A percentile compares a stretch with the other conserved stretches of the same genome.
phyloP scores from a whole-genome alignment of 1,139 yeast genomes.

The Nakaseomyces sp. region DNA sequence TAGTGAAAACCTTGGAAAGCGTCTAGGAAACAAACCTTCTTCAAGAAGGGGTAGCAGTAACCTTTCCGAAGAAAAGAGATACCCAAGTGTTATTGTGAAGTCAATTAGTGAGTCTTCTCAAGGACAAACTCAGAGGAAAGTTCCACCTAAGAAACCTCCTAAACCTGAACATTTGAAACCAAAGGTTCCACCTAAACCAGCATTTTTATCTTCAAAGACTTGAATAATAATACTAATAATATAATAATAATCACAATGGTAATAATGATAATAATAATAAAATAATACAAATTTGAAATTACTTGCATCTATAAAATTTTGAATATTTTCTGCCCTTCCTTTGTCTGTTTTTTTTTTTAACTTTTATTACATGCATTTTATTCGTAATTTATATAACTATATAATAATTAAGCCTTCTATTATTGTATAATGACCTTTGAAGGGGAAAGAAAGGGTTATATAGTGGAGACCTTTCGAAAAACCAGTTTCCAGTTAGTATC shows the following conservation, averaged over 20 bases:
- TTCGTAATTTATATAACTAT: not conserved
- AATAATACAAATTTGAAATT: not conserved
- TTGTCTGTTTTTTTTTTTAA: not conserved
- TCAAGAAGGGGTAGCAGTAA: slow-evolving; percentile 6
- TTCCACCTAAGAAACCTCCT: slow-evolving; percentile 16
- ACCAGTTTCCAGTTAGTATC: not conserved
- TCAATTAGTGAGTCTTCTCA: not conserved
- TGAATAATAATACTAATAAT: slow-evolving; percentile 2
- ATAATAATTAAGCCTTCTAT: too few species aligned
- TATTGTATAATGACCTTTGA: too few species aligned
- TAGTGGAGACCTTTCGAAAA: not conserved
- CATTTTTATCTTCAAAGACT: slow-evolving; percentile 17
- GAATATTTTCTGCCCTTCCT: not conserved
- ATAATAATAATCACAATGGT: too few species aligned
- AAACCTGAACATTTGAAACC: slow-evolving; percentile 24
- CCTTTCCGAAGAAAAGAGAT: slow-evolving; percentile 6
- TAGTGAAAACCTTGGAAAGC: slow-evolving; percentile 1
- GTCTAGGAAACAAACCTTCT: slow-evolving; percentile 8
- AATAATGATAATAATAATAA: too few species aligned
- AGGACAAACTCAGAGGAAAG: slow-evolving; percentile 4
- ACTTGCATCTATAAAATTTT: not conserved
- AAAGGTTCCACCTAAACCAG: slow-evolving; percentile 25
- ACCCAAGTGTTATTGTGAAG: slow-evolving; percentile 6
- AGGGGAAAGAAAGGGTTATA: not conserved
- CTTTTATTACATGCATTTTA: slow-evolving; percentile 1